These are phyloP conservation scores for Micractinium sp. DNA, from an alignment of 139 green algal genomes.

Conservation along the genomic window DNA sequence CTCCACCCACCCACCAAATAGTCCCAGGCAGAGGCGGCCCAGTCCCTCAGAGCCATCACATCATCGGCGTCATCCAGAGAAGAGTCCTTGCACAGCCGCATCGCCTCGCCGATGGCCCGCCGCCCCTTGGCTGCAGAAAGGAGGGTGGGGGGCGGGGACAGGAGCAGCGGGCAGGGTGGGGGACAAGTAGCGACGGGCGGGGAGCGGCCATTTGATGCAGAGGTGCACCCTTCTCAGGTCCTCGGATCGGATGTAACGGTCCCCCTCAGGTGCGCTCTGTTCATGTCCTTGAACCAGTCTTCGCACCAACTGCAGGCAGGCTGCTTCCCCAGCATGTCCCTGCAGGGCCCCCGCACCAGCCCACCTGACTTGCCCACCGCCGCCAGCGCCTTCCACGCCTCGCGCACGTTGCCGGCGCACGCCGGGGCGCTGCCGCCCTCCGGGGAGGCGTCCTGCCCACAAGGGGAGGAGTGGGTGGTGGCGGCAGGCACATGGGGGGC, in stretches of 20 bases:
- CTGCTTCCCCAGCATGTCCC: no score
- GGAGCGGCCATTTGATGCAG: background rate
- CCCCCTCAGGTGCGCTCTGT: no score
- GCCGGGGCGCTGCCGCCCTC: slow-evolving; percentile 33
- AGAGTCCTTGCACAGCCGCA: slow-evolving; percentile 48
- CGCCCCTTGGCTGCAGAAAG: slow-evolving; percentile 35
- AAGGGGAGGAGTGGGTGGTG: background rate
- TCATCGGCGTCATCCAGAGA: slow-evolving; percentile 37
- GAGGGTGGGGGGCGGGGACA: background rate
- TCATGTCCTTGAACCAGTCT: no score
- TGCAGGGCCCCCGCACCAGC: no score
- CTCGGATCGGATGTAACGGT: no score
- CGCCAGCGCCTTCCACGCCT: slow-evolving; percentile 43
- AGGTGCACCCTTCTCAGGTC: background rate
- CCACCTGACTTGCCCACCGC: slow-evolving; percentile 14
- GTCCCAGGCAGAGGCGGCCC: slow-evolving; percentile 49
- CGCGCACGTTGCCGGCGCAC: slow-evolving; percentile 43
- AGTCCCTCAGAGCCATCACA: slow-evolving; percentile 49
- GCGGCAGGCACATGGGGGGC: no score
- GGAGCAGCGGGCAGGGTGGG: background rate
- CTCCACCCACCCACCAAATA: slow-evolving; percentile 43
- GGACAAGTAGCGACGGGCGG: background rate
- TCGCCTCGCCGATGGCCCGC: slow-evolving; percentile 1
- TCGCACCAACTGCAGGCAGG: background rate
- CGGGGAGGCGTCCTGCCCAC: slow-evolving; percentile 44